Evolutionary conservation across 1,284 basidiomycete species (phyloP).

Genomic region (Cryptococcus maquisensis): DNA sequence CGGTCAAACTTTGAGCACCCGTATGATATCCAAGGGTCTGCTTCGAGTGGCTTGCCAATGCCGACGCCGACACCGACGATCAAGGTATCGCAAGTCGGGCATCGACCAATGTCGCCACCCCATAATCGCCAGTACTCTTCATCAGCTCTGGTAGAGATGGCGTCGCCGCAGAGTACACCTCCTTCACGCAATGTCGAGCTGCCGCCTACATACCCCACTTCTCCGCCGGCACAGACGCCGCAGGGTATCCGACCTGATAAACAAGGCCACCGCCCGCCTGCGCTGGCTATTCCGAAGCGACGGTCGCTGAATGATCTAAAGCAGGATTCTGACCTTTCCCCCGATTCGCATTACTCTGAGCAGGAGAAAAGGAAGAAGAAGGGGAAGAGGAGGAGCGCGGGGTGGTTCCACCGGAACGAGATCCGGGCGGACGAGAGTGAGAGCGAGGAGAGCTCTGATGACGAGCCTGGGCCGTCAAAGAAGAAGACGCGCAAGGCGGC

Average conservation of each 20-base stretch:
- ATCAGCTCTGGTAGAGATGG: conserved; percentile 26
- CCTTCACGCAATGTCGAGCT: conserved; percentile 10
- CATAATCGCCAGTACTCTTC: conserved; percentile 31
- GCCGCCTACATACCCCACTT: conserved; percentile 4
- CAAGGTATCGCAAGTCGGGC: conserved; percentile 20
- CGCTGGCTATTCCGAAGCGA: conserved; percentile 32
- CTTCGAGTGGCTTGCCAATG: not conserved
- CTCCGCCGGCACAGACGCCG: conserved; percentile 4
- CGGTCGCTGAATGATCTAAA: conserved; percentile 39
- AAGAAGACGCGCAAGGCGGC: conserved; percentile 12
- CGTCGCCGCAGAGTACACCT: not conserved
- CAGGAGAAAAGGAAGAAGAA: conserved; percentile 16
- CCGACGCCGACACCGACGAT: conserved; percentile 17
- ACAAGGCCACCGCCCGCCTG: conserved; percentile 28
- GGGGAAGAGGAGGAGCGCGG: conserved; percentile 10
- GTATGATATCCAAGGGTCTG: conserved; percentile 14
- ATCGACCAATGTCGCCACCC: conserved; percentile 14
- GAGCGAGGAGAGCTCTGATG: conserved; percentile 29
- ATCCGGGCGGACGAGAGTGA: not conserved
- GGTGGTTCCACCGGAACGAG: conserved; percentile 17
- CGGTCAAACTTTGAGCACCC: conserved; percentile 33
- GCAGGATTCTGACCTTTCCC: conserved; percentile 21
- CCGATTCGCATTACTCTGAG: conserved; percentile 18
- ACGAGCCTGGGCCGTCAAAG: conserved; percentile 34
- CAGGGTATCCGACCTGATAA: conserved; percentile 22